These are phyloP conservation scores for Flagelloscypha sp. DNA, from an alignment of 768 basidiomycete genomes.

Conservation along the genomic window DNA sequence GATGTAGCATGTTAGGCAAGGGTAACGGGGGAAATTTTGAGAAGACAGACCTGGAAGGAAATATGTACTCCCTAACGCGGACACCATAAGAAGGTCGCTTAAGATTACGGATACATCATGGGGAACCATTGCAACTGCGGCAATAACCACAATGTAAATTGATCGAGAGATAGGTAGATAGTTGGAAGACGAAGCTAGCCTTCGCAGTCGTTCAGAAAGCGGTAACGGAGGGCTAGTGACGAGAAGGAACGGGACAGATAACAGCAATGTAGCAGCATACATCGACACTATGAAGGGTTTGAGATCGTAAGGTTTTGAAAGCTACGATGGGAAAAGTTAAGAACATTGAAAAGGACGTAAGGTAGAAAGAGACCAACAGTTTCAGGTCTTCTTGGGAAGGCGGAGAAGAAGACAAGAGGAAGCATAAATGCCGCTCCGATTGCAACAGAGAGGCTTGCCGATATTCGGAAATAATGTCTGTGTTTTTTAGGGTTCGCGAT, in stretches of 20 bases:
- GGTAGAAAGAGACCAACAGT: constrained; percentile 17
- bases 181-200: constrained; percentile 17
- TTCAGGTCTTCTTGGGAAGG: constrained; percentile 35
- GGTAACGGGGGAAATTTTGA: not conserved
- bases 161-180: constrained; percentile 40
- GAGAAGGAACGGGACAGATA: constrained; percentile 52
- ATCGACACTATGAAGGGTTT: constrained; percentile 33
- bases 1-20: constrained; percentile 1
- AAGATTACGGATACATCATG: constrained; percentile 27
- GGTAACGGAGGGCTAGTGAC: constrained; percentile 48
- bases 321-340: not conserved
- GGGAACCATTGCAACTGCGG: constrained; percentile 40
- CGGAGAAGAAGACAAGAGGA: constrained; percentile 49
- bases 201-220: constrained; percentile 34
- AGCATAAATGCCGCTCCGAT: constrained; percentile 44
- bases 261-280: constrained; percentile 42
- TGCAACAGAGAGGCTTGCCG: constrained; percentile 43
- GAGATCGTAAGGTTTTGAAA: constrained; percentile 7
- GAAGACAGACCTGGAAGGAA: constrained; percentile 45
- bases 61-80: constrained; percentile 50
- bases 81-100: constrained; percentile 40
- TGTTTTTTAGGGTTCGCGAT: constrained; percentile 31
- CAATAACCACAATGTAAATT: constrained; percentile 31
- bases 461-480: constrained; percentile 48
- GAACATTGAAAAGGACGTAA: not conserved